Evolutionary conservation across 2,329 filamentous ascomycete genomes (phyloP).

Genomic region (Ceratocystis alfenasii): DNA sequence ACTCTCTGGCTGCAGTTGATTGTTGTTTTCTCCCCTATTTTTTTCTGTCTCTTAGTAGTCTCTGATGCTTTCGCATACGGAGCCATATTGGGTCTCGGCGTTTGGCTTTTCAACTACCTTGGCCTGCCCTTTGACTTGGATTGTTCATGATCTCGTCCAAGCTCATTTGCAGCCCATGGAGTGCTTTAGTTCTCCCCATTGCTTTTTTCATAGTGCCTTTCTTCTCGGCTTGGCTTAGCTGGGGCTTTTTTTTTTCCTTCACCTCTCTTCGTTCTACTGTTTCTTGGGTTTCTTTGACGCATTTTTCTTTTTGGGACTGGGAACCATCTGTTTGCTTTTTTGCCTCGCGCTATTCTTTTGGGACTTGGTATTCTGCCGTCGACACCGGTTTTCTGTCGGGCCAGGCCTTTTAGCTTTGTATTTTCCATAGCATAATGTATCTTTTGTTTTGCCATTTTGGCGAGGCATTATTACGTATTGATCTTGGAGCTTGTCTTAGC

Average conservation of each 20-base stretch:
- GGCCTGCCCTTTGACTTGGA: conserved; percentile 7
- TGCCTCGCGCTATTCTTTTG: not conserved
- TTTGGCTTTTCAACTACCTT: not conserved
- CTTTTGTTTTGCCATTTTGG: not conserved
- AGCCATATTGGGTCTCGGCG: not conserved
- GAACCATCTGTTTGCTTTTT: not conserved
- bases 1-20: not conserved
- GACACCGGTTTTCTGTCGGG: conserved; percentile 6
- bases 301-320: conserved; percentile 3
- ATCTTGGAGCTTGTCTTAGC: not conserved
- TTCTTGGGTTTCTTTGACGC: not conserved
- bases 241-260: not conserved
- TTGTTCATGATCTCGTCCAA: conserved; percentile 19
- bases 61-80: not conserved
- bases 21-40: conserved; percentile 8
- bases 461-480: not conserved
- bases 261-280: not conserved
- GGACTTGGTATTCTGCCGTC: conserved; percentile 5
- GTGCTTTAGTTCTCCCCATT: not conserved
- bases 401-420: conserved; percentile 1
- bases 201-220: not conserved
- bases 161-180: not conserved
- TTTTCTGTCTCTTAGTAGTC: not conserved
- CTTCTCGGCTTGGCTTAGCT: not conserved
- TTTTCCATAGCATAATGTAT: not conserved